Percentiles rank a stretch among this genome's conserved stretches.
Conservation (phyloP, 257 asterid genomes). For the Rauvolfia tetraphylla region DNA sequence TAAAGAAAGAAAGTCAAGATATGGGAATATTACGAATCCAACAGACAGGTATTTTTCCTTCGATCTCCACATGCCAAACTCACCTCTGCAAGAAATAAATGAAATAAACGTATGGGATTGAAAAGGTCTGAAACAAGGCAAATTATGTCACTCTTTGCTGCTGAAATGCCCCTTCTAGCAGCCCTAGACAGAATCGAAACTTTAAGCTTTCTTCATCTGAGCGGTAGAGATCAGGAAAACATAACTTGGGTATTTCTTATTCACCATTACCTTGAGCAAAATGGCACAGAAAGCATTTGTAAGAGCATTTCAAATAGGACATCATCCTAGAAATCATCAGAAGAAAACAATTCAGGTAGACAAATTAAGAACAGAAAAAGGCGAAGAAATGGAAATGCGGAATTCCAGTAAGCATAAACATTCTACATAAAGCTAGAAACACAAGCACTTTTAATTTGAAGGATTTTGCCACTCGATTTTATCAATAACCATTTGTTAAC, state of each 20-base stretch:
- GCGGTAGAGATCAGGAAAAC: conserved; percentile 15
- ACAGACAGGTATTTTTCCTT: not conserved
- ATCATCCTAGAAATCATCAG: conserved; percentile 63
- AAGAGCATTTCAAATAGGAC: conserved; percentile 78
- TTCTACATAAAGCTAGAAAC: not conserved
- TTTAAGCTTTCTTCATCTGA: conserved; percentile 3
- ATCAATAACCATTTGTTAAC: not conserved
- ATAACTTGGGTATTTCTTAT: conserved; percentile 20
- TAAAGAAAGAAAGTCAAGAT: conserved; percentile 5
- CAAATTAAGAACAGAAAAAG: not conserved
- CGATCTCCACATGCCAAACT: conserved; percentile 10
- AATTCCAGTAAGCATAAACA: not conserved
- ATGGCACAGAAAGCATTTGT: conserved; percentile 54
- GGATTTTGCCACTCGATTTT: not conserved
- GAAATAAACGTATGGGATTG: conserved; percentile 68
- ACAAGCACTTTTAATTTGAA: not conserved
- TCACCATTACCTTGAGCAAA: conserved; percentile 40
- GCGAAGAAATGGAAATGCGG: not conserved
- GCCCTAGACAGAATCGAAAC: conserved; percentile 30
- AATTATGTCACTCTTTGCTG: conserved; percentile 25
- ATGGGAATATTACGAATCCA: conserved; percentile 1
- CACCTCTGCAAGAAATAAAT: conserved; percentile 84
- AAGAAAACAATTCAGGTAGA: conserved; percentile 21
- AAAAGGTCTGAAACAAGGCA: conserved; percentile 56
- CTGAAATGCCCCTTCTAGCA: conserved; percentile 24